Conservation (phyloP, 2,329 filamentous ascomycete genomes). For the Ambrosiella cleistominuta region DNA sequence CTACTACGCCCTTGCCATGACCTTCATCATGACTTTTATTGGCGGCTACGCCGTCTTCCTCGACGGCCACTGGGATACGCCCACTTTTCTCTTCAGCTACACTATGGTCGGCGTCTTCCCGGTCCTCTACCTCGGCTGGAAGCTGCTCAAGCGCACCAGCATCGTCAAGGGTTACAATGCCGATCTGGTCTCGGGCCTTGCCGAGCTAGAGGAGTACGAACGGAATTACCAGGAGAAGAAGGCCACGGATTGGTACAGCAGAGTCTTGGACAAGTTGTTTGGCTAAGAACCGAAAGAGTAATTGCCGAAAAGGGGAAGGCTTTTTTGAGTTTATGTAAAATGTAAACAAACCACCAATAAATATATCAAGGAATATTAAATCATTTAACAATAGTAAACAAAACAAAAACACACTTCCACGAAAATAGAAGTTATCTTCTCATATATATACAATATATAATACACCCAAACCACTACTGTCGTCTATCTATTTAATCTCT, state of each 20-base stretch:
- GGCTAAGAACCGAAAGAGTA: constrained; percentile 21
- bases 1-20: constrained; percentile 45
- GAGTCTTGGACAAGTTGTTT: constrained; percentile 34
- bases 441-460: too few relatives aligned
- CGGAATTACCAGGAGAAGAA: constrained; percentile 31
- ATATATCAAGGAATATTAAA: too few relatives aligned
- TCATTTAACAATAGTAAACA: too few relatives aligned
- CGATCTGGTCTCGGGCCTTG: constrained; percentile 44
- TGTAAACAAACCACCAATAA: too few relatives aligned
- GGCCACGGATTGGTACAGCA: constrained; percentile 28
- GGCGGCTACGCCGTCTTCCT: constrained; percentile 63
- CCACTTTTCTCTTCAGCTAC: constrained; percentile 62
- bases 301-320: too few relatives aligned
- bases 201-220: constrained; percentile 51
- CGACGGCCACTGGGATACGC: constrained; percentile 43
- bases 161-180: constrained; percentile 33
- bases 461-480: too few relatives aligned
- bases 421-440: too few relatives aligned
- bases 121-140: constrained; percentile 52
- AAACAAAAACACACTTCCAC: too few relatives aligned
- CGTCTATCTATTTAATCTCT: too few relatives aligned
- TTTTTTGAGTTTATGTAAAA: too few relatives aligned
- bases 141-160: constrained; percentile 43
- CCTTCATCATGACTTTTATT: constrained; percentile 54
- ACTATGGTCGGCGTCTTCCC: constrained; percentile 58